Conservation (phyloP, 2,329 filamentous ascomycete genomes). For the Madurella fahalii region DNA sequence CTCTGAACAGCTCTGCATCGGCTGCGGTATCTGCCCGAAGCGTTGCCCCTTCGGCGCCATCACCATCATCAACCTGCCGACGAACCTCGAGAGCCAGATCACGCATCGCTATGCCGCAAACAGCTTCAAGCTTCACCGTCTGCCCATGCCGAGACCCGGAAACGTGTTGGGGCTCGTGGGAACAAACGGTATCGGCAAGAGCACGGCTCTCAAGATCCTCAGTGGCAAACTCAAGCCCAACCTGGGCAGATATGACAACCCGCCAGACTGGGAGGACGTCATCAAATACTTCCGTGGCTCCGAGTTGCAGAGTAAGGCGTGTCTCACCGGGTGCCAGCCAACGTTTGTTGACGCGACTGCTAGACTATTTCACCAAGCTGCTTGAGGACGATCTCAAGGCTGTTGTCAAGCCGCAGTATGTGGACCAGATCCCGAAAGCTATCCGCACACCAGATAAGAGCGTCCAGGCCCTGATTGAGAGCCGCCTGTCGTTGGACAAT, state of each 20-base stretch:
- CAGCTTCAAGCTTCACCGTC: slow-evolving; percentile 97
- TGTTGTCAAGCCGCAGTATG: slow-evolving; percentile 98
- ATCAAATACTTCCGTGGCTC: slow-evolving; percentile 97
- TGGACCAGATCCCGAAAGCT: slow-evolving; percentile 94
- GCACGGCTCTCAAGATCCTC: slow-evolving; percentile 97
- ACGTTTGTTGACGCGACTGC: slow-evolving; percentile 5
- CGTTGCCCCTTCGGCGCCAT: slow-evolving; percentile 99
- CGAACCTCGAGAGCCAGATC: slow-evolving; percentile 96
- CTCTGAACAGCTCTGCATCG: slow-evolving; percentile 92
- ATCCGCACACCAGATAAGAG: slow-evolving; percentile 77
- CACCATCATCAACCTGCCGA: slow-evolving; percentile 99
- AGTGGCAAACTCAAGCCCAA: slow-evolving; percentile 99
- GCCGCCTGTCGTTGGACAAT: slow-evolving; percentile 73
- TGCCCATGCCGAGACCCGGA: slow-evolving; percentile 92
- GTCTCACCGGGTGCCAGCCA: slow-evolving; percentile 19
- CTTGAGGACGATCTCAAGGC: slow-evolving; percentile 96
- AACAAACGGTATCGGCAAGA: slow-evolving; percentile 99
- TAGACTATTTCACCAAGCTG: slow-evolving; percentile 98
- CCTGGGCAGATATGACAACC: slow-evolving; percentile 89
- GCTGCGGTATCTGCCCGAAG: slow-evolving; percentile 99
- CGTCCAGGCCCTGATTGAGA: slow-evolving; percentile 74
- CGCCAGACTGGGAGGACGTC: slow-evolving; percentile 98
- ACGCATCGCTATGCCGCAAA: slow-evolving; percentile 99
- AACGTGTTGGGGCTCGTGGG: slow-evolving; percentile 95
- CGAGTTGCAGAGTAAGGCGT: slow-evolving; percentile 75